These are phyloP conservation scores for Entomortierella chlamydospora DNA, from an alignment of 192 early-diverging fungal genomes.

Conservation along the genomic window DNA sequence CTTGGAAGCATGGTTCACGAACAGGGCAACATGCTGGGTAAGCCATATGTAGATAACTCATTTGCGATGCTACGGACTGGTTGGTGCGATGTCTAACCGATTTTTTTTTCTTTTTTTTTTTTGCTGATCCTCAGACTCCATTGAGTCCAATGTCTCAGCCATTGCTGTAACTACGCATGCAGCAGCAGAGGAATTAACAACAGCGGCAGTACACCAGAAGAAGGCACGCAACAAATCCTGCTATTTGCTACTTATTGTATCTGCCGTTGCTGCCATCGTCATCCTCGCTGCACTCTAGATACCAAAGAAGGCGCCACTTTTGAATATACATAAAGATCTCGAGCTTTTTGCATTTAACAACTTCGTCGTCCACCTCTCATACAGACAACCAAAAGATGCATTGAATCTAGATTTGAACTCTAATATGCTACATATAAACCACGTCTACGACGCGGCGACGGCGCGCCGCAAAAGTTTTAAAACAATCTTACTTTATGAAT, in stretches of 20 bases:
- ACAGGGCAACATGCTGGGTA: conserved; percentile 91
- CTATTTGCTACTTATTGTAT: conserved; percentile 82
- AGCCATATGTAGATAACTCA: conserved; percentile 7
- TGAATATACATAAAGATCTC: too few relatives aligned
- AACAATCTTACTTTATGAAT: too few relatives aligned
- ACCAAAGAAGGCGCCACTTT: neutral
- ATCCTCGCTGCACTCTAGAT: conserved; percentile 49
- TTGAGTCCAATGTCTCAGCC: conserved; percentile 88
- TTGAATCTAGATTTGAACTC: too few relatives aligned
- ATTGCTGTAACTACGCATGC: conserved; percentile 80
- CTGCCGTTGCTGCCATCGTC: conserved; percentile 66
- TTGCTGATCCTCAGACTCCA: conserved; percentile 21
- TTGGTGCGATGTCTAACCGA: too few relatives aligned
- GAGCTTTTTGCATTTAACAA: too few relatives aligned
- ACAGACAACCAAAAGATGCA: too few relatives aligned
- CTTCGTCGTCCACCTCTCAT: too few relatives aligned
- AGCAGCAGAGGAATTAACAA: conserved; percentile 84
- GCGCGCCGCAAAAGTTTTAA: too few relatives aligned
- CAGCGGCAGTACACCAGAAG: conserved; percentile 82
- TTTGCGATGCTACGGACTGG: too few relatives aligned
- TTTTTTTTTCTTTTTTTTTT: neutral
- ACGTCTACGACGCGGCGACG: too few relatives aligned
- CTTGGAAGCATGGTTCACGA: conserved; percentile 95
- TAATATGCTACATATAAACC: too few relatives aligned
- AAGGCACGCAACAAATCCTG: conserved; percentile 82